Conservation (phyloP, 129 eudicot species). For the Escallonia herrerae region DNA sequence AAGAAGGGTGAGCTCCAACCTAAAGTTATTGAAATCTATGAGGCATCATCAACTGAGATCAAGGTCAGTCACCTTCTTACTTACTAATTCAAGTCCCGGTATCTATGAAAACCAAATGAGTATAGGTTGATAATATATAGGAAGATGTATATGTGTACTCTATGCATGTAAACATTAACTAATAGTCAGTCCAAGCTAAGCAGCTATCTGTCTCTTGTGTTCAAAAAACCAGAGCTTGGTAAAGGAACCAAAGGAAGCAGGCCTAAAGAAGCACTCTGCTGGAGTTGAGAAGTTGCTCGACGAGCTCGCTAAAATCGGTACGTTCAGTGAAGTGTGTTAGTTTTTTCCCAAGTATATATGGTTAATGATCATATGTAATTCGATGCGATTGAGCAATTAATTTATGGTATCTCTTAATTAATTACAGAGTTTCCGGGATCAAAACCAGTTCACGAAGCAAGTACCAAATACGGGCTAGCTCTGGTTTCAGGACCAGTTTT, state of each 20-base stretch:
- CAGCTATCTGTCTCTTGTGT: background rate
- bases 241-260: conserved; percentile 64
- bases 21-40: conserved; percentile 69
- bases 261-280: conserved; percentile 60
- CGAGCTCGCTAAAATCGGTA: conserved; percentile 83
- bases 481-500: conserved; percentile 58
- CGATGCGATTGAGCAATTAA: too few species aligned
- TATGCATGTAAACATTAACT: too few species aligned
- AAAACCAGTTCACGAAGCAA: conserved; percentile 61
- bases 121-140: too few species aligned
- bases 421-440: conserved; percentile 74
- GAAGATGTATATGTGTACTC: too few species aligned
- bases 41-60: conserved; percentile 56
- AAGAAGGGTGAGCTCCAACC: conserved; percentile 70
- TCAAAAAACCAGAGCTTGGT: conserved; percentile 39
- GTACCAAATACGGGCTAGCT: conserved; percentile 43
- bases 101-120: too few species aligned
- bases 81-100: too few species aligned
- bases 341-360: background rate
- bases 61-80: conserved; percentile 34
- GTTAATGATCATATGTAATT: background rate
- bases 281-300: conserved; percentile 73
- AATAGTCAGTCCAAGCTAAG: too few species aligned
- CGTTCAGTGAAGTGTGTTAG: too few species aligned
- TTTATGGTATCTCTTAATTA: too few species aligned